A percentile compares a stretch with the other conserved stretches of the same genome.
These are phyloP conservation scores for Glomus cerebriforme DNA, from an alignment of 192 early-diverging fungal genomes.

Conservation along the genomic window DNA sequence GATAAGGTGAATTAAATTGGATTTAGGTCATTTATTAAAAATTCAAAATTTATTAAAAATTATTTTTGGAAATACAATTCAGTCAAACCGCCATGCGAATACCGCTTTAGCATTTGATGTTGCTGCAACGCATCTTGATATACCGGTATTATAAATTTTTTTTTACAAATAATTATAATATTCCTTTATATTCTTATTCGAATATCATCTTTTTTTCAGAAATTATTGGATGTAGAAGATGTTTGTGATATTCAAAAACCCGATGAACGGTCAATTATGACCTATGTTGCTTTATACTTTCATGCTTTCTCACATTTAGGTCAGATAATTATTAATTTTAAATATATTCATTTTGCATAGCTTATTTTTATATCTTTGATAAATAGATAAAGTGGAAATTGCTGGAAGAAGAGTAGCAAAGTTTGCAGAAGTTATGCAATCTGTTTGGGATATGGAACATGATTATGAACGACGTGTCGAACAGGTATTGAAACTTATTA, in stretches of 20 bases:
- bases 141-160: conserved; percentile 58
- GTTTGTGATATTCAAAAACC: conserved; percentile 91
- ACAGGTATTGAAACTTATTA: conserved; percentile 38
- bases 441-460: conserved; percentile 90
- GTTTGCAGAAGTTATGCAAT: conserved; percentile 85
- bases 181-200: not conserved
- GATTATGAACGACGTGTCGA: conserved; percentile 88
- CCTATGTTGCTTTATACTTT: conserved; percentile 98
- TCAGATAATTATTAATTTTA: conserved; percentile 23
- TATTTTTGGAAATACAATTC: conserved; percentile 5
- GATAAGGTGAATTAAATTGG: conserved; percentile 65
- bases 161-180: not conserved
- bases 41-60: not conserved
- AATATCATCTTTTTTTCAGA: conserved; percentile 36
- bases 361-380: not conserved
- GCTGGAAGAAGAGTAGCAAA: conserved; percentile 93
- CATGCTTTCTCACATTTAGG: conserved; percentile 93
- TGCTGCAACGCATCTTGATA: conserved; percentile 85
- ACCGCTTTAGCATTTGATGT: conserved; percentile 93
- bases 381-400: conserved; percentile 74
- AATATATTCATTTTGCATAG: not conserved
- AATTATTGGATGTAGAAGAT: conserved; percentile 95
- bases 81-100: conserved; percentile 77
- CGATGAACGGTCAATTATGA: conserved; percentile 97
- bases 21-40: not conserved